A percentile compares a stretch with the other conserved stretches of the same genome.
Evolutionary conservation across 2,329 filamentous ascomycete genomes (phyloP).

Genomic region (Pseudogymnoascus sp.): DNA sequence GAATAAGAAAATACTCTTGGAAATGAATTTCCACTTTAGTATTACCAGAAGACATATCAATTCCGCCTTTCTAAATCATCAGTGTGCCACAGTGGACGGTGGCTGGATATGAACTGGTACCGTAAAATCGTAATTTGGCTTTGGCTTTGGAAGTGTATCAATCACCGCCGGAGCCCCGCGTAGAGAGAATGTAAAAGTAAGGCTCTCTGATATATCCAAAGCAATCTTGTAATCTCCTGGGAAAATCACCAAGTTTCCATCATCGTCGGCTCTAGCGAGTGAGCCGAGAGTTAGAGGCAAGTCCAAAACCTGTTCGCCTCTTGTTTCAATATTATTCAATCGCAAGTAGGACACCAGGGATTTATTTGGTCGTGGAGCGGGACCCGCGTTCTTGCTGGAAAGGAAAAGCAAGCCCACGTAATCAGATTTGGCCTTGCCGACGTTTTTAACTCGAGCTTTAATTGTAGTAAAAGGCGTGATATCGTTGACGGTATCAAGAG

Average conservation of each 20-base stretch:
- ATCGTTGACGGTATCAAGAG: neutral
- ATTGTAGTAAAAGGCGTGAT: constrained; percentile 31
- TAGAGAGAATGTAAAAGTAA: neutral
- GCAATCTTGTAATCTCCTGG: constrained; percentile 42
- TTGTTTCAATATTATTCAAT: constrained; percentile 21
- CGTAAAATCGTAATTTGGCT: neutral
- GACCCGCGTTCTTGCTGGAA: constrained; percentile 36
- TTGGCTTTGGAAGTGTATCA: neutral
- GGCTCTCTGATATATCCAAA: constrained; percentile 32
- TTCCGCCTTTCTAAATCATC: neutral
- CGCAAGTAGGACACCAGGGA: constrained; percentile 42
- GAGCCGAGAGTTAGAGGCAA: constrained; percentile 40
- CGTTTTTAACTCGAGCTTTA: constrained; percentile 34
- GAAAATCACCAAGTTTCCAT: constrained; percentile 43
- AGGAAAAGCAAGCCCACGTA: constrained; percentile 45
- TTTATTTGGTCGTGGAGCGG: constrained; percentile 43
- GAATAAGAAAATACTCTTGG: too few relatives aligned
- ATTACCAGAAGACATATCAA: neutral
- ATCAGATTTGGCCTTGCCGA: constrained; percentile 44
- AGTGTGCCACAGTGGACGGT: neutral
- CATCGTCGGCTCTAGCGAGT: constrained; percentile 40
- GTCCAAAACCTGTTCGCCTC: constrained; percentile 25
- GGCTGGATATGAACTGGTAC: neutral
- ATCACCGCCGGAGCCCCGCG: neutral
- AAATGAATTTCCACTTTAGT: neutral